Base-by-base conservation (phyloP, 805 yeast species). In the Zygosaccharomyces lentus region DNA sequence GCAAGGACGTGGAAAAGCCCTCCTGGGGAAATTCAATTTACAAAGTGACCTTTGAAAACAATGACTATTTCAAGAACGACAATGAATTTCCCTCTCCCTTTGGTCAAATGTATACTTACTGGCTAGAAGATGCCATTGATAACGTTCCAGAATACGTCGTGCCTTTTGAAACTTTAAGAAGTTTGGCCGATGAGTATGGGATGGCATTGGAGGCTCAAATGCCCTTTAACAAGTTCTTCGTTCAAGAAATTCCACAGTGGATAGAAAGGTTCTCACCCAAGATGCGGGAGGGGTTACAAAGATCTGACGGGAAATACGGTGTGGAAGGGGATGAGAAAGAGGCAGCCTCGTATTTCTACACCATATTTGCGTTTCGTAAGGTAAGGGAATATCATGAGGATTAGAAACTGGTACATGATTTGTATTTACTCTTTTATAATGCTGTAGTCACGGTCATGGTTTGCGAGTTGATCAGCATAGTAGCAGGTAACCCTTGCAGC, bases 391-490 rank as follows among this genome's bases (percentile, higher is more conserved):
- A 50, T 43, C 47, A 47, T 17, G 54, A 51, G 40, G 43, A 45
- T 26, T 38, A 38, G 15, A 32, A 32, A 37, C 27, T 17, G 34
- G 25, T 19, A 35, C 21, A 19, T 24, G 21, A 13, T 39, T 30
- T 15, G 42, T 42, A 48, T 36, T 36, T 36, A 25, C 27, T n/a
- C 40, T 37, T 42, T 54, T 68, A 90, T 51, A 91, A 70, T 27
- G 96, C 93, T 5, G 97, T 90, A 0, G 99, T 91, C 2, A 91
- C 99, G 0, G 99, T 93, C 74, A 93, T 89, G 0, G 96, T 84
- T 68, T 88, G 95, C 0, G 97, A 87, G 59, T 93, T 91, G 45
- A 93, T 75, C 50, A 93, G 66, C 62, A 93, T 62, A 1, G 80
- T 75, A 0, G 98, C 96, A 0, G 96, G 96, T 32, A 93, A 68